Base-by-base conservation (phyloP, 768 basidiomycete genomes). In the Tubosaeta brunneosetosa region DNA sequence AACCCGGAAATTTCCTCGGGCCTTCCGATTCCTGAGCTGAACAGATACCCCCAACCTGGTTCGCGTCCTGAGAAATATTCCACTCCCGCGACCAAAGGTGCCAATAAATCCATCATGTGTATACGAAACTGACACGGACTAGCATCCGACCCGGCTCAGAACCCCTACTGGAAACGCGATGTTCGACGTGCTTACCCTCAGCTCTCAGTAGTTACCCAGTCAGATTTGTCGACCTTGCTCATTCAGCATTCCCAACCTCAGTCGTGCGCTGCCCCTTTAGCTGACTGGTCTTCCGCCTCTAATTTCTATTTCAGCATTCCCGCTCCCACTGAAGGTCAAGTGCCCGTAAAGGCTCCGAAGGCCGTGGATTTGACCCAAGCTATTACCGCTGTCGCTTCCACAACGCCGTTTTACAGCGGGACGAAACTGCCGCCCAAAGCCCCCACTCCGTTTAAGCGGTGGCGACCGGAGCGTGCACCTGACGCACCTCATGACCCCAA, bases 121-220 rank as follows among this genome's bases (percentile, higher is more conserved):
- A 6, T 37, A 13, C 50, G 6, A 27, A 25, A 48, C 59, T 63
- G 48, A 69, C 55, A 6, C 7, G 14, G 10, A 26, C n/a, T 48
- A 90, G 90, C 89, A 22, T 92, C 90, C 40, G 91, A 93, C 71
- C 81, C 81, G 36, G 91, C 91, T 31, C 80, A 91, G 74, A 92
- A 91, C 69, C 89, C 88, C 51, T 97, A 97, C 78, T 94, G 88
- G 86, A 95, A 95, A 71, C 89, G 94, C 55, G 94, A 97, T 72
- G 89, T 94, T 62, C 85, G 93, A 52, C 84, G 94, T 47, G 83
- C 84, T 33, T 97, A 94, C 70, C 92, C 94, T n/a, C 90, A 87
- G 60, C 84, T 93, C 27, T 94, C 92, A 3, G 84, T 91, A 17
- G 77, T 97, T 53, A 90, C 91, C 5, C 94, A 97, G 73, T 66